Base-by-base conservation (phyloP, 169 alveolate species). In the Perkinsus olseni region DNA sequence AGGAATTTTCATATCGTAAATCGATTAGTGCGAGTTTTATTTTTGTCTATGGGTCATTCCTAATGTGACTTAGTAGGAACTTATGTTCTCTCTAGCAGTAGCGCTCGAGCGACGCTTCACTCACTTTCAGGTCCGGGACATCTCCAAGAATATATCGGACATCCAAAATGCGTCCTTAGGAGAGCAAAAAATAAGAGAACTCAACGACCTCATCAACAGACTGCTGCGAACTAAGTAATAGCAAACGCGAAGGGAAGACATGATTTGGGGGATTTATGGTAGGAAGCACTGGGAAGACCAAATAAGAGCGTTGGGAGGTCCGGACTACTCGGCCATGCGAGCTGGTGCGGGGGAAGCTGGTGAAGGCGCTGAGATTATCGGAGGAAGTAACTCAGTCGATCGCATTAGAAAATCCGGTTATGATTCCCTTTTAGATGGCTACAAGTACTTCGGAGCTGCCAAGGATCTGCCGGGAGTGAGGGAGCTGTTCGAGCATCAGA, bases 371-470 rank as follows among this genome's bases (percentile, higher is more conserved):
- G 74, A 39, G 62, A 10, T 10, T 39, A 38, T 17, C 1, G 40
- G 39, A 34, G 92, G 92, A 38, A 91, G 62, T 39, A 91, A 91
- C 62, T n/a, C n/a, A n/a, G 38, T 21, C 40, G 38, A 39, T 3
- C 62, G 51, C 50, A 91, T 50, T 6, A 13, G 4, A 50, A 50
- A 20, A 6, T 74, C 20, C 1, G 11, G 28, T n/a, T 31, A 74
- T n/a, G 1, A 31, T 36, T 31, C 31, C 3, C 31, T 31, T 3
- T 94, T 96, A 38, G 98, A 97, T 82, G 99, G 98, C 74, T 98
- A 98, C 96, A 96, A 96, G 91, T 98, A 98, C 95, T 98, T 97
- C 94, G 99, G 99, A 1, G 99, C 99, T 3, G 99, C 99, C 17
- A 98, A 97, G 96, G 97, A 98, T 92, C 96, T 98, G 40, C 99